Conservation (phyloP, 306 rosid species). For the Medicago lupulina region DNA sequence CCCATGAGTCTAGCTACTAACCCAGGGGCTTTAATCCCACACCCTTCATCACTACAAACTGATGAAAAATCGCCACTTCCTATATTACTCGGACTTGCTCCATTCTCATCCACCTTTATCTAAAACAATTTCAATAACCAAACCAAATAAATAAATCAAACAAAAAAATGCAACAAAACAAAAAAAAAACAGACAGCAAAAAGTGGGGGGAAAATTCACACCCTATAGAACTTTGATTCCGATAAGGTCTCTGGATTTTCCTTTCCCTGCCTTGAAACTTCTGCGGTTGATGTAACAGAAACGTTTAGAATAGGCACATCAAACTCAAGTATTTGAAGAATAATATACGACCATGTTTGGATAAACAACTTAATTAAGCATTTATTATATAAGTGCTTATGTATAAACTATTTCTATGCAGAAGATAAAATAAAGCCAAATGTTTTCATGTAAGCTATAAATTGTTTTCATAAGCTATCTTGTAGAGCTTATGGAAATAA, state of each 20-base stretch:
- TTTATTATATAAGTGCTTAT: not conserved
- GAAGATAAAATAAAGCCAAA: not conserved
- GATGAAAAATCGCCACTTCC: slow-evolving; percentile 63
- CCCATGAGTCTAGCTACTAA: slow-evolving; percentile 95
- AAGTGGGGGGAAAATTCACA: slow-evolving; percentile 37
- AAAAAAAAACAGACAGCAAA: slow-evolving; percentile 18
- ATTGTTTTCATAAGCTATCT: not conserved
- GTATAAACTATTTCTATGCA: not conserved
- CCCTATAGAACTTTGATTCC: slow-evolving; percentile 57
- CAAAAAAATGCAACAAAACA: not conserved
- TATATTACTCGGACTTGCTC: slow-evolving; percentile 60
- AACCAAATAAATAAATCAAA: not conserved
- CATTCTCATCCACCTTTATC: slow-evolving; percentile 64
- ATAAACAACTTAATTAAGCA: not conserved
- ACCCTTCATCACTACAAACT: slow-evolving; percentile 68
- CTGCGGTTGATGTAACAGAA: slow-evolving; percentile 46
- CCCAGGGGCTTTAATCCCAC: slow-evolving; percentile 74
- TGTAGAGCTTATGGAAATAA: not conserved
- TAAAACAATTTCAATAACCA: slow-evolving; percentile 49
- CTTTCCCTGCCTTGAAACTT: slow-evolving; percentile 64
- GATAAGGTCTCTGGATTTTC: slow-evolving; percentile 62
- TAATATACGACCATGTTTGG: not conserved
- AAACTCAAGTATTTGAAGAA: slow-evolving; percentile 21
- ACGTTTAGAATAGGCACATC: slow-evolving; percentile 29
- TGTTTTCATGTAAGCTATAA: not conserved